phyloP scores from a whole-genome alignment of 208 protist genomes.

The Histomonas meleagridis region DNA sequence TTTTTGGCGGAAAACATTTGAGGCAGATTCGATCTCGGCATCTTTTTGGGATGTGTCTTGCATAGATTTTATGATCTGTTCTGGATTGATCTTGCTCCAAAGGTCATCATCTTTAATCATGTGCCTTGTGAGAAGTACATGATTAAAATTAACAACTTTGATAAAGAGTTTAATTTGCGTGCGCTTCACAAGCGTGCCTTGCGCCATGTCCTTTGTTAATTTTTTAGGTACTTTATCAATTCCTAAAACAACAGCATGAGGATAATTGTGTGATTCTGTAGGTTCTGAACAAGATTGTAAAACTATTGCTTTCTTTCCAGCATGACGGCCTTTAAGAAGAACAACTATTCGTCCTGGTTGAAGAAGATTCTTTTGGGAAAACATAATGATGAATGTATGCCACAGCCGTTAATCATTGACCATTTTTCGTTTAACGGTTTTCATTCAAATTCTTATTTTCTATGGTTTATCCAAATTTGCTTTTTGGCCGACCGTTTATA shows the following conservation, averaged over 20 bases:
- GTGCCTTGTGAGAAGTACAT: background rate
- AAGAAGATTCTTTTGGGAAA: background rate
- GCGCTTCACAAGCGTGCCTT: background rate
- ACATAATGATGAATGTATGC: no score
- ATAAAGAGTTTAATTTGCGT: background rate
- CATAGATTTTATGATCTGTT: background rate
- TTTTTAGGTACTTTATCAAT: conserved; percentile 20
- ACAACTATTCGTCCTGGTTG: background rate
- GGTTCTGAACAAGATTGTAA: background rate
- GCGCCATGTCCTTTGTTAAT: background rate
- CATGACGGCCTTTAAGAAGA: background rate
- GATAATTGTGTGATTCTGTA: background rate
- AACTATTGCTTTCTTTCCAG: background rate
- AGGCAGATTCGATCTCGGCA: background rate
- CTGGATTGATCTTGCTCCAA: background rate
- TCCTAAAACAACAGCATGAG: background rate
- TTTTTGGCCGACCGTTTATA: no score
- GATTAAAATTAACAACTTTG: background rate
- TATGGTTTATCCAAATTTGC: no score
- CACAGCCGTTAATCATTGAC: no score
- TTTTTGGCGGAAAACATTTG: background rate
- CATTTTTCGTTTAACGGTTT: no score
- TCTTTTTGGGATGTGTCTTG: background rate
- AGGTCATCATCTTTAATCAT: background rate
- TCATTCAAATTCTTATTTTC: no score